Percentiles rank a stretch among this genome's conserved stretches.
Conservation (phyloP, 441 rosid genomes). For the Gossypium davidsonii region DNA sequence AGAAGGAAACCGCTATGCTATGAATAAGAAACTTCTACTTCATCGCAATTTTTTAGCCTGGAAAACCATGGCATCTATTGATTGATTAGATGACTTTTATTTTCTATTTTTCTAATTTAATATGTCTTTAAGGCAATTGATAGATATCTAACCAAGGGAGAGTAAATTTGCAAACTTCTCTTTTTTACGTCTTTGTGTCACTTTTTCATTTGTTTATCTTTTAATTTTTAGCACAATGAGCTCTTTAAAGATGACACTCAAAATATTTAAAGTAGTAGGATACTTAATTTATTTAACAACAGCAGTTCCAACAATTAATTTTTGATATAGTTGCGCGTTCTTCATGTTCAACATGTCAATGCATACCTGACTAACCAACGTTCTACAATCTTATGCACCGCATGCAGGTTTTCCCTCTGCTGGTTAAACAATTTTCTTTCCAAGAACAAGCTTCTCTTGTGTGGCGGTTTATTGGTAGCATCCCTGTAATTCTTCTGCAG, state of each 20-base stretch:
- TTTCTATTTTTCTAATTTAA: not conserved
- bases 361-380: not conserved
- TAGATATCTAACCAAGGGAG: not conserved
- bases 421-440: constrained; percentile 45
- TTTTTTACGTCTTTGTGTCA: not conserved
- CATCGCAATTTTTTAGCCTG: not conserved
- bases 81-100: not conserved
- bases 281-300: not conserved
- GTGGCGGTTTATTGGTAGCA: constrained; percentile 58
- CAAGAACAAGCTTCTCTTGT: constrained; percentile 56
- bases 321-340: not conserved
- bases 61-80: constrained; percentile 5
- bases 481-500: constrained; percentile 57
- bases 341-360: not conserved
- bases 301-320: not conserved
- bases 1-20: not conserved
- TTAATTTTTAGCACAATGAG: constrained; percentile 5
- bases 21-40: not conserved
- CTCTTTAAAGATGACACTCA: not conserved
- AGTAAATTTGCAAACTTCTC: not conserved
- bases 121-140: constrained; percentile 2
- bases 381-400: constrained; percentile 12
- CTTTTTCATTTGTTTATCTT: not conserved
- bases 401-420: constrained; percentile 61
- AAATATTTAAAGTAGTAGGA: constrained; percentile 2